These are phyloP conservation scores for Backusella luteola DNA, from an alignment of 192 early-diverging fungal genomes.

Conservation along the genomic window DNA sequence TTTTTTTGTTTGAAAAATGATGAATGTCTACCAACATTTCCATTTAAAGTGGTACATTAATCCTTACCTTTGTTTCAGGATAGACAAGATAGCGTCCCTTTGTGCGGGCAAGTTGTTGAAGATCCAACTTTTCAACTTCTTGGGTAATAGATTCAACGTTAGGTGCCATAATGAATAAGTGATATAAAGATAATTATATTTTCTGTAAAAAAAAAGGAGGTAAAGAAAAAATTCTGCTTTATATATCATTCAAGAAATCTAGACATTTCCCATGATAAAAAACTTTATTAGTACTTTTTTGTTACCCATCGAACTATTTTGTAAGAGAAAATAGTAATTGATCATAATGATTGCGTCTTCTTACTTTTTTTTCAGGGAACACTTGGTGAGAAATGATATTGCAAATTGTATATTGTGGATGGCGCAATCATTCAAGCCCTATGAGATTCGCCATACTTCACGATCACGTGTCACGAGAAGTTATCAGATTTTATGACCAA, in stretches of 20 bases:
- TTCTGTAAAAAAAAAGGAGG: not conserved
- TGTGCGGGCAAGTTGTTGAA: conserved; percentile 12
- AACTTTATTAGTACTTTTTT: not conserved
- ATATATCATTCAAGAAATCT: not conserved
- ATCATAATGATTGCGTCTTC: not conserved
- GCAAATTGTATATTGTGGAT: not conserved
- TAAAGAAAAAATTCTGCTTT: not conserved
- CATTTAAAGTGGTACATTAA: not conserved
- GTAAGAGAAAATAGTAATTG: not conserved
- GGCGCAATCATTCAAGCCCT: not conserved
- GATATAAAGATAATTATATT: not conserved
- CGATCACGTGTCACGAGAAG: not conserved
- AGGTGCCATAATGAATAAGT: not conserved
- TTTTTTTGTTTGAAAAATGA: not conserved
- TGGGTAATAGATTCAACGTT: conserved; percentile 17
- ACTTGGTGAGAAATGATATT: not conserved
- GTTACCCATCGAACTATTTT: not conserved
- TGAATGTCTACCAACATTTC: no score
- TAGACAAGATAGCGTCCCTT: conserved; percentile 26
- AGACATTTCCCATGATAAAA: not conserved
- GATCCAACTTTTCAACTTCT: conserved; percentile 22
- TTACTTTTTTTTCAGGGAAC: not conserved
- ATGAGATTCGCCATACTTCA: not conserved
- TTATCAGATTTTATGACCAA: not conserved
- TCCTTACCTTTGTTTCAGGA: conserved; percentile 16